Evolutionary conservation across 2,329 filamentous ascomycete species (phyloP), one percentile per base, ranked within the genome.

Genomic region (Elsinoe arachidis): DNA sequence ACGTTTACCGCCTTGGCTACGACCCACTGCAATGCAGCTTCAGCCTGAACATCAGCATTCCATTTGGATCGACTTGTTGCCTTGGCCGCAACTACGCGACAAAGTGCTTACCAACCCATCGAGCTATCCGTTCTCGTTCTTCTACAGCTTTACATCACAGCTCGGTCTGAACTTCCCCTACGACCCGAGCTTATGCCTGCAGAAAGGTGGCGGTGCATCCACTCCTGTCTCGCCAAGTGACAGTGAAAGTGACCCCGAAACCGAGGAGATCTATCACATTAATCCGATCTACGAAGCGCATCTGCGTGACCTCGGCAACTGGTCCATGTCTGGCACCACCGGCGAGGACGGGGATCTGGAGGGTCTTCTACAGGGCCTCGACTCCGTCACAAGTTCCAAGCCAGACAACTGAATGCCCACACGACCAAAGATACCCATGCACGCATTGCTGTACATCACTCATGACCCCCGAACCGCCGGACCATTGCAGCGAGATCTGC

Each of bases 271-370:
- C 65, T 76, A 90, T 59, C 78, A 87, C 61, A 89, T 96, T 61
- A 95, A 93, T 62, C 90, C 90, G 0, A 87, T 89, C 0, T 96
- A 95, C 68, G 88, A 95, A 72, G 78, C 83, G 37, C 90, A 96
- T 68, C 67, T 96, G 51, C 74, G 86, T 2, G 79, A 87, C 43
- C 67, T 90, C 38, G 80, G 84, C 59, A 95, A 95, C 66, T 96
- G 91, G 90, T 86, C 82, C 59, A 67, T 96, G 1, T 38, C 33
- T 26, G 33, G 33, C 3, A 41, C 14, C 6, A 41, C 51, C 35
- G 90, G 90, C 0, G 78, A 81, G 4, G 75, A 61, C 33, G 54
- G 41, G n/a, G 54, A 46, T 19, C 43, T 56, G 26, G 54, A 56
- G 35, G 54, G 54, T 17, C 19, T 56, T 14, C 21, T 56, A 15